phyloP scores from a whole-genome alignment of 2,329 filamentous ascomycete genomes.

The Hymenoscyphus occultus region DNA sequence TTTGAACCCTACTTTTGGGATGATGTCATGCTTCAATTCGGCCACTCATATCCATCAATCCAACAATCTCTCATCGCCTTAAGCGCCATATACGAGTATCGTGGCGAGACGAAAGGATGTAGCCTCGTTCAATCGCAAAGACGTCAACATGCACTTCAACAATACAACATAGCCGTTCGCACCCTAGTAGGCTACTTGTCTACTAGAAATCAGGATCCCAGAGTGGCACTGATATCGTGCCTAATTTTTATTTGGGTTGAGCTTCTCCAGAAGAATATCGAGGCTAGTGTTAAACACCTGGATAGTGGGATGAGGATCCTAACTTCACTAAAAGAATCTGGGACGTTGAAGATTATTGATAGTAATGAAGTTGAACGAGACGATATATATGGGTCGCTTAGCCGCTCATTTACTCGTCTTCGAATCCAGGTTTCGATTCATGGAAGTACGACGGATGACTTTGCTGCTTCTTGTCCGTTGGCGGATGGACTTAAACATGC shows the following conservation, averaged over 20 bases:
- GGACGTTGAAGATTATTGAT: neutral
- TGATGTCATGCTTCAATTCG: slow-evolving; percentile 16
- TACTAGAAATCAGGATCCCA: slow-evolving; percentile 9
- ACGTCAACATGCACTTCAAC: slow-evolving; percentile 8
- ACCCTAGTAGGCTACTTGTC: slow-evolving; percentile 14
- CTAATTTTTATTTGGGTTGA: slow-evolving; percentile 25
- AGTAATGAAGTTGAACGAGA: slow-evolving; percentile 2
- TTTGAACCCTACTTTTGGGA: slow-evolving; percentile 25
- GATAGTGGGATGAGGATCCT: slow-evolving; percentile 17
- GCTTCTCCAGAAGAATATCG: slow-evolving; percentile 17
- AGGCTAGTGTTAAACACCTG: slow-evolving; percentile 17
- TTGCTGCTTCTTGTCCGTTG: slow-evolving; percentile 1
- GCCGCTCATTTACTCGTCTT: slow-evolving; percentile 12
- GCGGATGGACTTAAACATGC: neutral
- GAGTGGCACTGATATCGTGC: slow-evolving; percentile 17
- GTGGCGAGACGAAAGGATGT: neutral
- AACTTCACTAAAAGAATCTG: neutral
- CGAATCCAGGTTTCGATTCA: slow-evolving; percentile 12
- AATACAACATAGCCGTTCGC: slow-evolving; percentile 20
- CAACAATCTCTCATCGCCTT: slow-evolving; percentile 16
- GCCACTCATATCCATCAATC: slow-evolving; percentile 17
- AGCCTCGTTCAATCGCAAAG: slow-evolving; percentile 32
- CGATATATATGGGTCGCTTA: slow-evolving; percentile 9
- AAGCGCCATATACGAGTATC: slow-evolving; percentile 18
- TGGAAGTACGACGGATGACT: slow-evolving; percentile 7